A percentile compares a stretch with the other conserved stretches of the same genome.
phyloP scores from a whole-genome alignment of 2,329 filamentous ascomycete species.

The Aspergillus sclerotialis region DNA sequence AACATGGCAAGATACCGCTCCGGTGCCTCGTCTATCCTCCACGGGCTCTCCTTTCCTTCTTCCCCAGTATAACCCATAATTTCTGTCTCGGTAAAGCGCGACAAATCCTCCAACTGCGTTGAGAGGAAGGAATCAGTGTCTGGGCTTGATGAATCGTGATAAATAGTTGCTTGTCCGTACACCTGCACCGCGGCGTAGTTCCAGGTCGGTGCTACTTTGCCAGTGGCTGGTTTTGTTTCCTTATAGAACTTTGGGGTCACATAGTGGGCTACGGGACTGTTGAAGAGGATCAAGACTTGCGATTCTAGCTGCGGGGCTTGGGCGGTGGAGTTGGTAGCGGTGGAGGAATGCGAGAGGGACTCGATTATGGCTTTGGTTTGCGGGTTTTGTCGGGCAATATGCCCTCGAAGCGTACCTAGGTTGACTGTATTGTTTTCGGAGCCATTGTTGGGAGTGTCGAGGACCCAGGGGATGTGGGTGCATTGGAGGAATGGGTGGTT shows the following conservation, averaged over 20 bases:
- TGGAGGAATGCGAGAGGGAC: constrained; percentile 2
- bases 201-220: constrained; percentile 64
- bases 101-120: constrained; percentile 9
- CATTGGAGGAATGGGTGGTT: constrained; percentile 11
- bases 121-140: constrained; percentile 7
- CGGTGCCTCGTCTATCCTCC: constrained; percentile 13
- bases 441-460: constrained; percentile 5
- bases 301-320: not conserved
- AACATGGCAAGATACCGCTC: constrained; percentile 10
- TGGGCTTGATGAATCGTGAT: constrained; percentile 3
- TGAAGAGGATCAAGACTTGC: constrained; percentile 14
- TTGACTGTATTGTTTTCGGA: not conserved
- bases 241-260: constrained; percentile 54
- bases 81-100: constrained; percentile 8
- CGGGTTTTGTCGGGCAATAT: constrained; percentile 14
- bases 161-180: constrained; percentile 11
- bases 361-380: constrained; percentile 14
- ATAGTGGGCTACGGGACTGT: constrained; percentile 13
- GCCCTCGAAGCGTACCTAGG: constrained; percentile 8
- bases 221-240: constrained; percentile 55
- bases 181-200: constrained; percentile 54
- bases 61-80: constrained; percentile 9
- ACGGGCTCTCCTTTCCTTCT: constrained; percentile 4
- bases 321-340: constrained; percentile 2
- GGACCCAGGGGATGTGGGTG: constrained; percentile 14